phyloP scores from a whole-genome alignment of 352 stramenopile species.

The Phytophthora hibernalis region DNA sequence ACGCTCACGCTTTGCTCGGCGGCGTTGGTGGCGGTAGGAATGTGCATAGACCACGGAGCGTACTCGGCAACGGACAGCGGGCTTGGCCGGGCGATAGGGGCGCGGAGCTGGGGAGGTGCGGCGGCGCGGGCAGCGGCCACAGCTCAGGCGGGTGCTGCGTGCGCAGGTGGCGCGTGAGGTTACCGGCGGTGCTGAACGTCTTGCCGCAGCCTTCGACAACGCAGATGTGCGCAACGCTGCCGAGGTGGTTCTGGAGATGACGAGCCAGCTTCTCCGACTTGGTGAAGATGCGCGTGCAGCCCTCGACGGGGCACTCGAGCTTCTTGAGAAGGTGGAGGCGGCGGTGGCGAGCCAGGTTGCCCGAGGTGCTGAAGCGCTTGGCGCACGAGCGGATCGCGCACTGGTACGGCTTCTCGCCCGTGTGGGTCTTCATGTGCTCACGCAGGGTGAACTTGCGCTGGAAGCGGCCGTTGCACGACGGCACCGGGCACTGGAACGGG shows the following conservation, averaged over 20 bases:
- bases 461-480: constrained; percentile 56
- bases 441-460: constrained; percentile 79
- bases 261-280: constrained; percentile 61
- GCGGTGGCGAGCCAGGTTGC: constrained; percentile 64
- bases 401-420: constrained; percentile 76
- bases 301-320: constrained; percentile 55
- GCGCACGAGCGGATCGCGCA: constrained; percentile 58
- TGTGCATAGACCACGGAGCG: constrained; percentile 35
- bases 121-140: constrained; percentile 38
- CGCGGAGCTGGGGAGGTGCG: constrained; percentile 21
- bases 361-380: constrained; percentile 72
- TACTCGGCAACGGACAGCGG: constrained; percentile 35
- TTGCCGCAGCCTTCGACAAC: constrained; percentile 62
- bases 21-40: neutral
- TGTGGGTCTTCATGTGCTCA: constrained; percentile 86
- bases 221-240: constrained; percentile 64
- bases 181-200: constrained; percentile 72
- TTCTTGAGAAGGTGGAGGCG: constrained; percentile 60
- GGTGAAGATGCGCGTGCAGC: constrained; percentile 60
- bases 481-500: constrained; percentile 50
- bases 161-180: constrained; percentile 74
- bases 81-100: constrained; percentile 24
- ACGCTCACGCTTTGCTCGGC: constrained; percentile 25
- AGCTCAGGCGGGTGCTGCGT: constrained; percentile 61
- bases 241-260: constrained; percentile 62